phyloP scores from a whole-genome alignment of 2,329 filamentous ascomycete genomes.

The Botryotinia narcissicola region DNA sequence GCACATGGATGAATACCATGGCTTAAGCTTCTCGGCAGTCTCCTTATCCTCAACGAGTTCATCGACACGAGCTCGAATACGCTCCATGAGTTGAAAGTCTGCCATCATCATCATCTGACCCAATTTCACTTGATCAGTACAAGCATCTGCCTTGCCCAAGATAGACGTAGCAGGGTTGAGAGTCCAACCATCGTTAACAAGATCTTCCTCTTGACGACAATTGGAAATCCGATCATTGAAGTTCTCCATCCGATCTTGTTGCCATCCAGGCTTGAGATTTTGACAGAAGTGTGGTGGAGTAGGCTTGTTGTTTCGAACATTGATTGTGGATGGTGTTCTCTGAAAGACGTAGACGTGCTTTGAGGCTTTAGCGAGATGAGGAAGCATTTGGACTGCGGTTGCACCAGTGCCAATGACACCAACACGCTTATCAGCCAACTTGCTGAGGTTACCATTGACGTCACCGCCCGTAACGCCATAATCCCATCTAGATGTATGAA shows the following conservation, averaged over 20 bases:
- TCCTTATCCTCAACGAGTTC: constrained; percentile 44
- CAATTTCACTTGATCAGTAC: constrained; percentile 4
- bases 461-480: constrained; percentile 47
- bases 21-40: constrained; percentile 49
- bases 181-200: constrained; percentile 53
- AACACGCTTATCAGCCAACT: constrained; percentile 52
- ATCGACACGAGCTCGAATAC: constrained; percentile 28
- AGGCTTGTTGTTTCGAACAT: constrained; percentile 50
- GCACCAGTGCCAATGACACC: constrained; percentile 59
- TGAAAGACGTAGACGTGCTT: constrained; percentile 54
- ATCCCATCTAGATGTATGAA: constrained; percentile 59
- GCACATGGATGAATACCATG: constrained; percentile 53
- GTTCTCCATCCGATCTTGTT: constrained; percentile 20
- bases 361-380: constrained; percentile 52
- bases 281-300: constrained; percentile 40
- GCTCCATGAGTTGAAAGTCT: constrained; percentile 20
- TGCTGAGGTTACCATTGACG: constrained; percentile 24
- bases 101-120: constrained; percentile 17
- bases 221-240: constrained; percentile 41
- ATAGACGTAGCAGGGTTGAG: constrained; percentile 36
- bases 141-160: constrained; percentile 37
- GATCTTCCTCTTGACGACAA: constrained; percentile 51
- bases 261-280: constrained; percentile 24
- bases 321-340: constrained; percentile 58
- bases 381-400: constrained; percentile 58